A percentile compares a stretch with the other conserved stretches of the same genome.
Conservation (phyloP, 495 filamentous ascomycete genomes). For the Neurospora sp. region DNA sequence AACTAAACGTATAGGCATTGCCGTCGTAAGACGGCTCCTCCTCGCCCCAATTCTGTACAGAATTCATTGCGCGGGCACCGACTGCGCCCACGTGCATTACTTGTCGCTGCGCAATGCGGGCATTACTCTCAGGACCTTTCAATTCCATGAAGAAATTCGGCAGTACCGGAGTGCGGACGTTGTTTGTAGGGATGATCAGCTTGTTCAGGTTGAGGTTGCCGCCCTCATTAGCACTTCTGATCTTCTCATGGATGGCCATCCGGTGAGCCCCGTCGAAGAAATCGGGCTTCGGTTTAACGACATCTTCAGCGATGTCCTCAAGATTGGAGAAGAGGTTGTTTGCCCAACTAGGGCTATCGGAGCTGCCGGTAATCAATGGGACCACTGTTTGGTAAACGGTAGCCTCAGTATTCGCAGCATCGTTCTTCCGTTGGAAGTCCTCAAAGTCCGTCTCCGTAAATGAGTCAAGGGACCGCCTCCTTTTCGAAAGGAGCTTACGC, state of each 20-base stretch:
- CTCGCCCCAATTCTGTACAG: constrained; percentile 14
- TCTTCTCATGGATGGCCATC: not conserved
- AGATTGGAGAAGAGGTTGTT: constrained; percentile 7
- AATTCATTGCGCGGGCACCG: constrained; percentile 24
- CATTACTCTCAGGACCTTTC: no score
- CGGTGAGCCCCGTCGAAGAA: constrained; percentile 26
- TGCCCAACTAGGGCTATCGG: constrained; percentile 3
- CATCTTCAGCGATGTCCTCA: not conserved
- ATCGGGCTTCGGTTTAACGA: constrained; percentile 19
- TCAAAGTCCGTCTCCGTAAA: not conserved
- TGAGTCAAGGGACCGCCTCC: constrained; percentile 6
- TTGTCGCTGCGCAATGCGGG: constrained; percentile 22
- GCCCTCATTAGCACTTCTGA: constrained; percentile 2
- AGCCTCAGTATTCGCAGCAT: not conserved
- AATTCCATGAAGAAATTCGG: constrained; percentile 33
- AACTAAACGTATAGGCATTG: constrained; percentile 25
- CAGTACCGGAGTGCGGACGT: constrained; percentile 15
- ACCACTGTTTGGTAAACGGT: constrained; percentile 5
- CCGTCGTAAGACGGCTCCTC: constrained; percentile 28
- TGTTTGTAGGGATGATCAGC: constrained; percentile 29
- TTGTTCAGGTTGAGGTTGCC: constrained; percentile 7
- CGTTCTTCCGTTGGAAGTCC: not conserved
- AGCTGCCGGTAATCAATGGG: constrained; percentile 1
- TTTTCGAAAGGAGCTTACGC: not conserved
- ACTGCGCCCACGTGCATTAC: constrained; percentile 34